A percentile compares a stretch with the other conserved stretches of the same genome.
These are phyloP conservation scores for Colletotrichum noveboracense DNA, from an alignment of 2,329 filamentous ascomycete species.

Conservation along the genomic window DNA sequence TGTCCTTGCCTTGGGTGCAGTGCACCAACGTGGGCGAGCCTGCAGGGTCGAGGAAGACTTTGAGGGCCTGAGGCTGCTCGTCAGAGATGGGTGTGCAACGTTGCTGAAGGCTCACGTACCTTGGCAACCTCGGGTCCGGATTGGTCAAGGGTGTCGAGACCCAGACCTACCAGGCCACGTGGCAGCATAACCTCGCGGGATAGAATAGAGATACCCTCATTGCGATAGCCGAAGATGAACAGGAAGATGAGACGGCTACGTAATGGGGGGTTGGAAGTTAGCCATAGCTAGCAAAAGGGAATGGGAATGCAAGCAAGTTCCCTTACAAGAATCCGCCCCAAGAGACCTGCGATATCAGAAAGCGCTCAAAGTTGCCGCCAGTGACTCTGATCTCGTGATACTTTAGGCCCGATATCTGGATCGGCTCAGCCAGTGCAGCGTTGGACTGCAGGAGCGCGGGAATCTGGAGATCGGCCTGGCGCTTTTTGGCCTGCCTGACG, in stretches of 20 bases:
- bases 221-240: slow-evolving; percentile 70
- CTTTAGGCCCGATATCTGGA: slow-evolving; percentile 66
- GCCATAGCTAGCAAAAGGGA: background rate
- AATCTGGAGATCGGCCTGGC: slow-evolving; percentile 48
- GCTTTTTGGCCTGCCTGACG: slow-evolving; percentile 69
- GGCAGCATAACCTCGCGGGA: slow-evolving; percentile 73
- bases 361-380: slow-evolving; percentile 71
- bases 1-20: slow-evolving; percentile 90
- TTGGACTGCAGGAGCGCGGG: slow-evolving; percentile 54
- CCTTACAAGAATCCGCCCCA: slow-evolving; percentile 69
- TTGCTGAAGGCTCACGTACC: slow-evolving; percentile 28
- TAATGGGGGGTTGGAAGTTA: background rate
- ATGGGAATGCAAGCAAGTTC: background rate
- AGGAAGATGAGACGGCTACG: slow-evolving; percentile 64
- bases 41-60: slow-evolving; percentile 47
- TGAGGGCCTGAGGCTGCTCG: slow-evolving; percentile 44
- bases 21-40: slow-evolving; percentile 75
- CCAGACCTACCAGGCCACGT: slow-evolving; percentile 74
- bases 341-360: slow-evolving; percentile 70
- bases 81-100: background rate
- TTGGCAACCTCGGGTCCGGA: slow-evolving; percentile 66
- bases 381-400: slow-evolving; percentile 78
- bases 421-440: slow-evolving; percentile 55
- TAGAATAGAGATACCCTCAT: slow-evolving; percentile 73
- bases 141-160: slow-evolving; percentile 70